phyloP scores from a whole-genome alignment of 176 grass and related monocot species.

The Secale cereale region DNA sequence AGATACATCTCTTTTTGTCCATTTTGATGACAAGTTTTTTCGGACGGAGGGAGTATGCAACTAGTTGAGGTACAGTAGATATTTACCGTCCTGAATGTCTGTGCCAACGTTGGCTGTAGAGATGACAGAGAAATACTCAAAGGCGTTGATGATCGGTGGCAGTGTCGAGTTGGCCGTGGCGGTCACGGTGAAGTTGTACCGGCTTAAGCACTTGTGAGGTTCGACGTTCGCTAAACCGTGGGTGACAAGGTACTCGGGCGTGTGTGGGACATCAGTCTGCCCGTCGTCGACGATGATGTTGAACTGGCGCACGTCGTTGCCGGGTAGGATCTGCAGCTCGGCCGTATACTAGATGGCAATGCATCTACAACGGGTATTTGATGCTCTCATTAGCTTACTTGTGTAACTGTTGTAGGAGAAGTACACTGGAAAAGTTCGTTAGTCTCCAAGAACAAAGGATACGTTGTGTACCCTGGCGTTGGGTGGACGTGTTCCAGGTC shows the following conservation, averaged over 20 bases:
- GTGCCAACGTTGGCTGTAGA: not conserved
- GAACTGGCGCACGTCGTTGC: not conserved
- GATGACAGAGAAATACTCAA: conserved; percentile 33
- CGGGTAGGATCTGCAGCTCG: not conserved
- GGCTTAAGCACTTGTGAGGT: no score
- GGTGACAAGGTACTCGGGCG: not conserved
- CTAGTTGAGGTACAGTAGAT: no score
- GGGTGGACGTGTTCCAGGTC: not conserved
- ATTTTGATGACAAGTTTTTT: no score
- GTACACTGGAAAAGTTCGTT: no score
- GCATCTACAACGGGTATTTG: not conserved
- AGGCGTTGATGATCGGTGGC: conserved; percentile 46
- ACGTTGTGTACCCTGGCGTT: not conserved
- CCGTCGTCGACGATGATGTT: not conserved
- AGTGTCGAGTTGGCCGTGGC: conserved; percentile 32
- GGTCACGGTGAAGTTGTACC: conserved; percentile 22
- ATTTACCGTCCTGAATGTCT: no score
- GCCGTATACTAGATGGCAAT: not conserved
- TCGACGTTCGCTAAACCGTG: not conserved
- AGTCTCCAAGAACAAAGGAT: no score
- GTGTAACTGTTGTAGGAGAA: no score
- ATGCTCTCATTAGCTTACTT: no score
- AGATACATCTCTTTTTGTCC: no score
- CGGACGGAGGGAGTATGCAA: no score
- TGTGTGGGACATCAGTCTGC: not conserved